These are phyloP conservation scores for Shiraia bambusicola DNA, from an alignment of 2,329 filamentous ascomycete genomes.

Conservation along the genomic window DNA sequence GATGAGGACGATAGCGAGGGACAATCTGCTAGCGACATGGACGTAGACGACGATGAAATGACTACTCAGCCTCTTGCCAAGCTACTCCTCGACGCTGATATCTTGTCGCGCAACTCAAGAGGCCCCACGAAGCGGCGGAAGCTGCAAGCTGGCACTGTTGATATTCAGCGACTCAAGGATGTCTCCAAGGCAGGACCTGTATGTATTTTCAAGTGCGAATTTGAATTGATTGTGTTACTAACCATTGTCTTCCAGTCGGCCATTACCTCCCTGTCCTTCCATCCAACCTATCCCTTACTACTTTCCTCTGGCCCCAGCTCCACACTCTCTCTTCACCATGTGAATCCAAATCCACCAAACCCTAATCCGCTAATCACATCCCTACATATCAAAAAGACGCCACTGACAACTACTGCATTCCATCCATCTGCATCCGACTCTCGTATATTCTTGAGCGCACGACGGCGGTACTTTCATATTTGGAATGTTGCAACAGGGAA, in stretches of 20 bases:
- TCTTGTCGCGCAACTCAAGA: conserved; percentile 58
- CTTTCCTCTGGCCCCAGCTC: conserved; percentile 86
- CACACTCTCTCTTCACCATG: conserved; percentile 84
- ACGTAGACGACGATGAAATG: conserved; percentile 51
- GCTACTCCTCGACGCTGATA: conserved; percentile 73
- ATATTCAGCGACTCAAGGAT: conserved; percentile 87
- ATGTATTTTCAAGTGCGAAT: conserved; percentile 28
- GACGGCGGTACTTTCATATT: conserved; percentile 87
- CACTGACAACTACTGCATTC: conserved; percentile 83
- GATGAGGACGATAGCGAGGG: conserved; percentile 46
- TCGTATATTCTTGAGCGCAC: conserved; percentile 84
- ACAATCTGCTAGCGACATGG: conserved; percentile 59
- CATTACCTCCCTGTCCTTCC: conserved; percentile 83
- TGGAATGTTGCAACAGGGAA: conserved; percentile 84
- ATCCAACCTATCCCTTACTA: conserved; percentile 83
- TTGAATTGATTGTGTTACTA: conserved; percentile 9
- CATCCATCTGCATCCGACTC: conserved; percentile 66
- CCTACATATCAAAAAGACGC: conserved; percentile 79
- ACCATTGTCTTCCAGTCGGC: conserved; percentile 54
- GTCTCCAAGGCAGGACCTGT: conserved; percentile 74
- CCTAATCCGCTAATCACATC: conserved; percentile 90
- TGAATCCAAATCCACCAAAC: conserved; percentile 71
- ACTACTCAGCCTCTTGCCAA: conserved; percentile 75
- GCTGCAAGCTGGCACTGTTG: conserved; percentile 81
- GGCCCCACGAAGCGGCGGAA: conserved; percentile 63